phyloP scores from a whole-genome alignment of 768 basidiomycete genomes.

The Leccinum subgranulosum region DNA sequence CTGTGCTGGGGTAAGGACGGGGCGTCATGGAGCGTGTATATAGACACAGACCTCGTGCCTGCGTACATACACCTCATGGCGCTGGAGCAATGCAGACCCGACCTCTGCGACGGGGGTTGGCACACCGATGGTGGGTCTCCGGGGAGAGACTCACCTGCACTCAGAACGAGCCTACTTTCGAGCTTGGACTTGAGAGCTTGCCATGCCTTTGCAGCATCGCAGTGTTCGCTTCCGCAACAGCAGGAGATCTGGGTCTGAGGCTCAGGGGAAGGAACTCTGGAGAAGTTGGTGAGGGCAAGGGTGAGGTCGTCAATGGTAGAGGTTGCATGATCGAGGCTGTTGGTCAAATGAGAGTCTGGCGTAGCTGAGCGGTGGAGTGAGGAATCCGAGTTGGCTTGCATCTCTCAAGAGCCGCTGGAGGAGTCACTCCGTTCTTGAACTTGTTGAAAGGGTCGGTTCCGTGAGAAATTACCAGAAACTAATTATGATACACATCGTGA shows the following conservation, averaged over 20 bases:
- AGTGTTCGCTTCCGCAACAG: constrained; percentile 65
- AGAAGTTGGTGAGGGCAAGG: constrained; percentile 65
- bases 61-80: constrained; percentile 84
- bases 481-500: constrained; percentile 5
- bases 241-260: constrained; percentile 50
- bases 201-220: constrained; percentile 65
- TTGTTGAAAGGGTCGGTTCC: neutral
- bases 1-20: constrained; percentile 18
- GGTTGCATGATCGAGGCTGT: constrained; percentile 50
- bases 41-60: constrained; percentile 56
- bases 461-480: constrained; percentile 17
- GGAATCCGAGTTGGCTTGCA: constrained; percentile 20
- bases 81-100: constrained; percentile 81
- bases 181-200: constrained; percentile 61
- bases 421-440: too few relatives aligned
- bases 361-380: constrained; percentile 38
- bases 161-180: constrained; percentile 75
- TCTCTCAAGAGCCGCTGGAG: constrained; percentile 5
- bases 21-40: constrained; percentile 11
- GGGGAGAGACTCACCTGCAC: constrained; percentile 64
- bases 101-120: constrained; percentile 54
- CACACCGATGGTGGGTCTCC: neutral
- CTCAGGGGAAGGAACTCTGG: constrained; percentile 73
- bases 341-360: constrained; percentile 50
- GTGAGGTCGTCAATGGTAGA: constrained; percentile 80